phyloP scores from a whole-genome alignment of 2,329 filamentous ascomycete genomes.

The Metarhizium sp. region DNA sequence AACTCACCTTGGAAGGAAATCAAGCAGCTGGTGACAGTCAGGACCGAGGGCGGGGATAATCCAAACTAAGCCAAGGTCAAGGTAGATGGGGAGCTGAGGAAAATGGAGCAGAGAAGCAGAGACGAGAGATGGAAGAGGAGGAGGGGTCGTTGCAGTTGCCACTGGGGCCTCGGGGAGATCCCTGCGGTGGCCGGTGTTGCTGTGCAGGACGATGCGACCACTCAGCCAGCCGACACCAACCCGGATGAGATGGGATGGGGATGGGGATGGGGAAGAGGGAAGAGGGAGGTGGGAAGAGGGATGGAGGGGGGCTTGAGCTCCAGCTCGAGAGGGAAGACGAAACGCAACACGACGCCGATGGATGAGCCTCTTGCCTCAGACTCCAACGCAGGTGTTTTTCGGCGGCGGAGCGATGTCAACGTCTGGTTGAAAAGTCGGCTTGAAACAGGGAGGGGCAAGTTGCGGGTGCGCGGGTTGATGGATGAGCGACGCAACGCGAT shows the following conservation, averaged over 20 bases:
- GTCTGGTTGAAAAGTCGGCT: not conserved
- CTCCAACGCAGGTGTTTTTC: not conserved
- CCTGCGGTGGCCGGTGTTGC: not conserved
- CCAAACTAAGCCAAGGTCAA: not conserved
- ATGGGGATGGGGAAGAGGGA: not conserved
- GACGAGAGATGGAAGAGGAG: not conserved
- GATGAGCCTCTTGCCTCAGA: not conserved
- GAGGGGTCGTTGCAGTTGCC: not conserved
- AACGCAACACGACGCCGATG: not conserved
- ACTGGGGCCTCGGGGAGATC: not conserved
- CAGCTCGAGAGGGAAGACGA: not conserved
- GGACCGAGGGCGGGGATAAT: not conserved
- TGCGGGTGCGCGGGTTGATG: not conserved
- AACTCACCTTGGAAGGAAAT: not conserved
- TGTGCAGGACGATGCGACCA: not conserved
- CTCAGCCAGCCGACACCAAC: not conserved
- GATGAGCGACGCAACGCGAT: not conserved
- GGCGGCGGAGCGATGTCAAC: not conserved
- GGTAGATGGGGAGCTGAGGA: not conserved
- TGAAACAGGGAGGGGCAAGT: not conserved
- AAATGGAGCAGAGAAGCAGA: not conserved
- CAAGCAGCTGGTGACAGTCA: not conserved
- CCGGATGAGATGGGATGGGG: not conserved
- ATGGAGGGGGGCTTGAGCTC: not conserved
- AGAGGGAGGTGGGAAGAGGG: not conserved